Conservation (phyloP, 164 flowering plant species). For the Dillenia turbinata region DNA sequence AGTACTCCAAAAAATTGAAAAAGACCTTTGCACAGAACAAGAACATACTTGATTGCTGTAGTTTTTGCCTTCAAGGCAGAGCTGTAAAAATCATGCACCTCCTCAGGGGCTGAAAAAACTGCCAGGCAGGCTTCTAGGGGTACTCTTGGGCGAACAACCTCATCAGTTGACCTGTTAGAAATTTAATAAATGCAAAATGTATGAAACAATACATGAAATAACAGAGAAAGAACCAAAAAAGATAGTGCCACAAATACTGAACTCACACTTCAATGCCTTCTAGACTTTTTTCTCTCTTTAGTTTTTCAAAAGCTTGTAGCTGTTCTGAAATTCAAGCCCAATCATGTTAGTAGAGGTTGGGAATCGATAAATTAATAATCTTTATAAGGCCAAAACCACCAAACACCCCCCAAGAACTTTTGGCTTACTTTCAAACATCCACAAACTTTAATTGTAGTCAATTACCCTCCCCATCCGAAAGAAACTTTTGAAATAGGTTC, state of each 20-base stretch:
- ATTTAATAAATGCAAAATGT: no score
- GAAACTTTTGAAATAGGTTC: no score
- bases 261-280: constrained; percentile 87
- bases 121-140: constrained; percentile 86
- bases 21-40: neutral
- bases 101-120: constrained; percentile 80
- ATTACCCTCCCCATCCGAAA: no score
- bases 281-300: constrained; percentile 53
- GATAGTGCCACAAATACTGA: constrained; percentile 5
- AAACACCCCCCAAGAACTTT: no score
- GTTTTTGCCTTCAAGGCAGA: constrained; percentile 80
- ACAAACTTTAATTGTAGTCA: neutral
- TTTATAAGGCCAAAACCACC: no score
- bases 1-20: no score
- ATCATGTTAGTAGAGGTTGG: no score
- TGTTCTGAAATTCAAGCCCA: constrained; percentile 47
- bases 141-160: constrained; percentile 90
- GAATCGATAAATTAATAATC: no score
- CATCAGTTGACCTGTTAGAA: constrained; percentile 40
- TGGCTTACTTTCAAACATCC: no score
- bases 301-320: constrained; percentile 58
- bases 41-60: constrained; percentile 80
- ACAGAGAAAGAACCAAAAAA: neutral
- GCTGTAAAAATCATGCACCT: constrained; percentile 89
- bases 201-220: no score